These are phyloP conservation scores for Betula pendula DNA, from an alignment of 306 rosid genomes.

Conservation along the genomic window DNA sequence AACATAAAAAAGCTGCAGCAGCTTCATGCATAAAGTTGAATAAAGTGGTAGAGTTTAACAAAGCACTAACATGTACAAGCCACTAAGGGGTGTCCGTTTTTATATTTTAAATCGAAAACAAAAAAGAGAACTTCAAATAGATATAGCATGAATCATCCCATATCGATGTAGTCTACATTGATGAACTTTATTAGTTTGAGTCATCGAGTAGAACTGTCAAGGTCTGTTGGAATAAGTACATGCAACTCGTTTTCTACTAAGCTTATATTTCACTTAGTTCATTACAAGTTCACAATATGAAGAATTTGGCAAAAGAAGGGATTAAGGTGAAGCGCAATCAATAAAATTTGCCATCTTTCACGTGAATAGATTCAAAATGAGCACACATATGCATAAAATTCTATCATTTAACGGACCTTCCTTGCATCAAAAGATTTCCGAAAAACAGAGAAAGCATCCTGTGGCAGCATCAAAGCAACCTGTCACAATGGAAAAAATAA, in stretches of 20 bases:
- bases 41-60: background rate
- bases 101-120: background rate
- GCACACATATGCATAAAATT: background rate
- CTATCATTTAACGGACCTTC: constrained; percentile 54
- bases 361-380: background rate
- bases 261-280: background rate
- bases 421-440: constrained; percentile 99
- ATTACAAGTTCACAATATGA: background rate
- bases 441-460: constrained; percentile 70
- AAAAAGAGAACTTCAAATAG: background rate
- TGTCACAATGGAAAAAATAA: constrained; percentile 27
- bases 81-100: background rate
- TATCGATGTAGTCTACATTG: background rate
- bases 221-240: background rate
- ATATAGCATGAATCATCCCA: background rate
- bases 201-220: background rate
- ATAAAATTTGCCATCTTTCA: background rate
- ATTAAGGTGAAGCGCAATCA: background rate
- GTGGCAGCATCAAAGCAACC: constrained; percentile 88
- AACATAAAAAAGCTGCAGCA: background rate
- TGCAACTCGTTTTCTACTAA: background rate
- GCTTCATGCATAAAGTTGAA: background rate
- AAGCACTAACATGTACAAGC: background rate
- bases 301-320: background rate
- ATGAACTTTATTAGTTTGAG: background rate